Evolutionary conservation across 768 basidiomycete genomes (phyloP).

Genomic region (Ramaria rubella): DNA sequence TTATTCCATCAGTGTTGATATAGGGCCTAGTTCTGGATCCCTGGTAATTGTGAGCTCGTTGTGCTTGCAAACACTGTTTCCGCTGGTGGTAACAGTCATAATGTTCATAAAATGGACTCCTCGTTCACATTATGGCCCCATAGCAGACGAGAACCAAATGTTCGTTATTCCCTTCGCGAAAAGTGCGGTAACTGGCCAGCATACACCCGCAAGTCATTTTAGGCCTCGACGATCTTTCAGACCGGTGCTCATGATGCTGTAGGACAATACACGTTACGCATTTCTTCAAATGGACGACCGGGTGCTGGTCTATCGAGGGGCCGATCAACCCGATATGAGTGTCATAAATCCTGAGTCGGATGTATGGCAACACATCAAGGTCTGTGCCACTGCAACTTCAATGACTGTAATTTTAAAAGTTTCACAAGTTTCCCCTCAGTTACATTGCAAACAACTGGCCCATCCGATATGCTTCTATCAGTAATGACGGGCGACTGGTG

Average conservation of each 20-base stretch:
- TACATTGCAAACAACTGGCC: conserved; percentile 94
- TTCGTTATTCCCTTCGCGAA: conserved; percentile 91
- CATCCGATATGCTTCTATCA: conserved; percentile 84
- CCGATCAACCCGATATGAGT: conserved; percentile 97
- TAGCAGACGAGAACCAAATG: conserved; percentile 61
- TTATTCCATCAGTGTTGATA: background rate
- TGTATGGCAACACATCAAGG: conserved; percentile 97
- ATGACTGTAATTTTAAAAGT: conserved; percentile 3
- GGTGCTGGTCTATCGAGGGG: conserved; percentile 87
- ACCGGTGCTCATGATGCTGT: conserved; percentile 1
- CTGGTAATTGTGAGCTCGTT: conserved; percentile 86
- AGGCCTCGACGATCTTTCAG: background rate
- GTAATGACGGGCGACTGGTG: conserved; percentile 83
- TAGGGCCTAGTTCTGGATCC: conserved; percentile 74
- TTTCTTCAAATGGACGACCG: conserved; percentile 95
- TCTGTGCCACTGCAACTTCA: conserved; percentile 18
- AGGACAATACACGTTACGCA: conserved; percentile 95
- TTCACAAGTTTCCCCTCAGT: conserved; percentile 71
- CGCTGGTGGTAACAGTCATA: conserved; percentile 41
- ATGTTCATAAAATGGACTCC: background rate
- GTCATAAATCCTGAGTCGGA: conserved; percentile 97
- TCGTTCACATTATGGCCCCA: background rate
- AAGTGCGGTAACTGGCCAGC: conserved; percentile 86
- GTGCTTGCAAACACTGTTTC: conserved; percentile 51
- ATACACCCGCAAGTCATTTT: conserved; percentile 64